Percentiles rank a stretch among this genome's conserved stretches.
phyloP scores from a whole-genome alignment of 2,329 filamentous ascomycete genomes.

The Phaeosphaeria sp. region DNA sequence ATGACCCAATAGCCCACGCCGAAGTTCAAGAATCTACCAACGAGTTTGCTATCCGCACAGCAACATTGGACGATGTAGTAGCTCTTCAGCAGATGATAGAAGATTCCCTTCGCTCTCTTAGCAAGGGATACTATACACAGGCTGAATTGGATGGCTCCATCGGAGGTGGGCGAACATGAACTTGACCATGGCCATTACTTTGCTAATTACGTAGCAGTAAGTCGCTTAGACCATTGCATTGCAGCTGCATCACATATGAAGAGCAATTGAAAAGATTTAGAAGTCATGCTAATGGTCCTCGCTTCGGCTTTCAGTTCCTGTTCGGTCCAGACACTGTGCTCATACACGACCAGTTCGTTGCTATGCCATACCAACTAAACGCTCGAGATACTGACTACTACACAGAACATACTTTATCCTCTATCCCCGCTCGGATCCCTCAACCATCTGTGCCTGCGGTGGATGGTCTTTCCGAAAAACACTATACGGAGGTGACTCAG shows the following conservation, averaged over 20 bases:
- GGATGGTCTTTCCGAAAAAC: conserved; percentile 47
- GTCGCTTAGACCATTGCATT: background rate
- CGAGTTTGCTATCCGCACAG: conserved; percentile 35
- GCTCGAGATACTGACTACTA: background rate
- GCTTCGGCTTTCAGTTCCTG: conserved; percentile 19
- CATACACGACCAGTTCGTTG: conserved; percentile 34
- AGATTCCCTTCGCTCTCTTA: conserved; percentile 35
- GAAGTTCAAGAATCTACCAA: conserved; percentile 44
- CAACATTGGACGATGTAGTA: conserved; percentile 38
- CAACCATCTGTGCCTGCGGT: conserved; percentile 41
- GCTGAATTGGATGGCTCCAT: conserved; percentile 46
- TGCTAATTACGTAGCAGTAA: background rate
- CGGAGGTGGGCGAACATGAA: conserved; percentile 12
- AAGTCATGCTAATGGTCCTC: background rate
- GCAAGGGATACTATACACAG: conserved; percentile 36
- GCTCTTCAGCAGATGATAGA: conserved; percentile 39
- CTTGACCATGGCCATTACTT: background rate
- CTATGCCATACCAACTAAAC: background rate
- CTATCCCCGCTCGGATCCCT: conserved; percentile 25
- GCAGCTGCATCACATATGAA: background rate
- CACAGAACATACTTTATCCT: conserved; percentile 44
- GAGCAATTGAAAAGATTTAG: no score
- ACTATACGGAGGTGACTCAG: conserved; percentile 43
- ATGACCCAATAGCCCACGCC: conserved; percentile 37
- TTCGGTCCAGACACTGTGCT: conserved; percentile 46